Base-by-base conservation (phyloP, 140 eudicot species). In the Cichorium intybus region DNA sequence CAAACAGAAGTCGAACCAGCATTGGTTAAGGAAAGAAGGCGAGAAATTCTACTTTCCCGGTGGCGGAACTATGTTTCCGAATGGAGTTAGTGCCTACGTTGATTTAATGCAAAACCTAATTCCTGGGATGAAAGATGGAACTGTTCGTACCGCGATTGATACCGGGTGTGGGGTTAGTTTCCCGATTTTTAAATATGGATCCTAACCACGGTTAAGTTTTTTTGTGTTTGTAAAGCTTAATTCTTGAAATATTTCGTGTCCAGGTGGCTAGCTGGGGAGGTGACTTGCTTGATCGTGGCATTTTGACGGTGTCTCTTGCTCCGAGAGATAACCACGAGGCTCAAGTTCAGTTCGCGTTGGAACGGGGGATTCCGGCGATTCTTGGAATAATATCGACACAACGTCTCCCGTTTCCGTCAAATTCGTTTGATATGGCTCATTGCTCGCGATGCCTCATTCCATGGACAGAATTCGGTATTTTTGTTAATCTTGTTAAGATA, bases 231-330 rank as follows among this genome's bases (percentile, higher is more conserved):
- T 37, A 43, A 66, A 47, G 53, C 56, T 74, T 21, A 37, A 49
- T 37, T 60, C n/a, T 75, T 50, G 53, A 43, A 48, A 4, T 34
- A 24, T 8, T 31, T 45, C 11, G 11, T 45, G 17, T 60, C 20
- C 46, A 91, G 97, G 97, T 91, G 79, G 98, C 96, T 39, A 91
- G 96, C 47, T 91, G 96, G 96, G 97, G 97, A 76, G 96, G 97
- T 47, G 96, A 91, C 68, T 68, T 92, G 68, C 85, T 92, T 48
- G 96, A 83, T 75, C 95, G 96, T 56, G 90, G 86, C 8, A 88
- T 92, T 52, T 64, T 92, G 18, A 85, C 98, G 0, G 87, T 92
- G 16, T 92, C 98, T 62, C 90, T 92, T 65, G 96, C 98, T 7
- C 97, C 96, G 1, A 79, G 96, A 74, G 97, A 91, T 79, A 91